Evolutionary conservation across 169 alveolate species (phyloP).

Genomic region (Plasmodium coatneyi): DNA sequence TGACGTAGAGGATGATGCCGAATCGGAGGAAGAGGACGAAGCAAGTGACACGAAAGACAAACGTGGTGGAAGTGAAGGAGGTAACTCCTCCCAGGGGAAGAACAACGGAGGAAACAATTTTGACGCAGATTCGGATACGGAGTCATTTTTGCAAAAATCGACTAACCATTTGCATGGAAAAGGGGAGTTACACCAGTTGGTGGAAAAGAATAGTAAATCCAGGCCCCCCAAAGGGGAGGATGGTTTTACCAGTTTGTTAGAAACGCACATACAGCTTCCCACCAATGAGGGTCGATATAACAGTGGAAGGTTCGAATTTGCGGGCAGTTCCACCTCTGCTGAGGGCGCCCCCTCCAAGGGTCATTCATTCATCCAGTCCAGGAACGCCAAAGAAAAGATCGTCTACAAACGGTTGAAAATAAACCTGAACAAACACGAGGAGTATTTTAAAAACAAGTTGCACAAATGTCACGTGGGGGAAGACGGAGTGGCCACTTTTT

Average conservation of each 20-base stretch:
- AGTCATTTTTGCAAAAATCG: slow-evolving; percentile 23
- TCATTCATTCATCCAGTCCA: background rate
- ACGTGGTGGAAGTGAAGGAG: background rate
- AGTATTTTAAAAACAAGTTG: slow-evolving; percentile 35
- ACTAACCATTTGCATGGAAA: background rate
- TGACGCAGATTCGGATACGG: background rate
- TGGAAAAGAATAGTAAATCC: background rate
- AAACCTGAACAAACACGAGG: slow-evolving; percentile 45
- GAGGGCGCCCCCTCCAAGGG: background rate
- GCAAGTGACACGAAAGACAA: background rate
- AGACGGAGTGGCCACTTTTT: slow-evolving; percentile 11
- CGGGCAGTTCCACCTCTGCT: too few relatives aligned
- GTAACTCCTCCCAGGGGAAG: background rate
- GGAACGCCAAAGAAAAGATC: background rate
- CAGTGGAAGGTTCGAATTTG: background rate
- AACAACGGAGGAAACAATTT: background rate
- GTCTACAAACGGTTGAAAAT: slow-evolving; percentile 43
- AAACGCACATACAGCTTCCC: background rate
- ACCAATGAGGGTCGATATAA: background rate
- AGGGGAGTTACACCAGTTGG: background rate
- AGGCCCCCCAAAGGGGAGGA: background rate
- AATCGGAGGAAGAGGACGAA: background rate
- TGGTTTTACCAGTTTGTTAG: background rate
- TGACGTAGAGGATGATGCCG: background rate
- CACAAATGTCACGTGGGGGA: slow-evolving; percentile 29